These are phyloP conservation scores for Alternaria burnsii DNA, from an alignment of 2,329 filamentous ascomycete genomes.

Conservation along the genomic window DNA sequence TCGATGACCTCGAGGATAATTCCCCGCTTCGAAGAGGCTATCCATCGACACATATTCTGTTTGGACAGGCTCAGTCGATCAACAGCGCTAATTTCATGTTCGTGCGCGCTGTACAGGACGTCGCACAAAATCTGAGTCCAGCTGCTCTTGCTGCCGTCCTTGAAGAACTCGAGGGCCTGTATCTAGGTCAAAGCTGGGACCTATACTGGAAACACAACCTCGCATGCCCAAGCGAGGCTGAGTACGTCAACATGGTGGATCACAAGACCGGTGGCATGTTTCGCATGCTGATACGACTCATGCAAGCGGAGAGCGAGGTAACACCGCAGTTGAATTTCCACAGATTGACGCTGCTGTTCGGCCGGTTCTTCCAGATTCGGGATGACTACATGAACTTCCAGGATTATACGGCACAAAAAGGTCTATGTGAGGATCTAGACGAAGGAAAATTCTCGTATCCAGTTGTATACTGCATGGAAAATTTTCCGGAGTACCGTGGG, in stretches of 20 bases:
- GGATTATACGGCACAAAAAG: background rate
- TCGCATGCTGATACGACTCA: background rate
- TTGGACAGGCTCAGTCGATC: background rate
- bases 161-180: background rate
- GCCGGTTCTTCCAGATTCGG: background rate
- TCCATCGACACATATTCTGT: background rate
- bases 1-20: background rate
- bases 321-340: background rate
- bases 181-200: background rate
- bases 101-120: background rate
- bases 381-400: conserved; percentile 3
- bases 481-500: conserved; percentile 3
- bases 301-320: background rate
- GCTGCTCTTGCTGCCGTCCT: background rate
- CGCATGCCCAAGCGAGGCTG: background rate
- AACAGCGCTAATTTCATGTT: background rate
- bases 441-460: background rate
- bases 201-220: background rate
- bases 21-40: background rate
- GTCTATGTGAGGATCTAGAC: background rate
- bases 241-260: conserved; percentile 1
- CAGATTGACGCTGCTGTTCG: background rate
- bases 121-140: background rate
- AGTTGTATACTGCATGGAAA: background rate
- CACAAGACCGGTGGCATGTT: conserved; percentile 6